phyloP scores from a whole-genome alignment of 352 stramenopile genomes.

The Blastocystis sp. region DNA sequence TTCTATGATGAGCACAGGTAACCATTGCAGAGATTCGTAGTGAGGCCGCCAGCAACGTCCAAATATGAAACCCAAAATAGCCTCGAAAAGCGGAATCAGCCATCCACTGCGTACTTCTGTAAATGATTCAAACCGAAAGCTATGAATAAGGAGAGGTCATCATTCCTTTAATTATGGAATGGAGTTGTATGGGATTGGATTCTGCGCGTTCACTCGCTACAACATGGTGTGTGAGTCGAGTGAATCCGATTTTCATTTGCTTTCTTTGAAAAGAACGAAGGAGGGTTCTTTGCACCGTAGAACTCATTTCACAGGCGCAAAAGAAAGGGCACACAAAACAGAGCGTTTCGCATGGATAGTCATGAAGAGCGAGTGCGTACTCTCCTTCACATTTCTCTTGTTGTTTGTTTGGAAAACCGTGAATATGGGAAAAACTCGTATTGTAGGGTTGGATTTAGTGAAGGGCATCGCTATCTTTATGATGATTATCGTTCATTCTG shows the following conservation, averaged over 20 bases:
- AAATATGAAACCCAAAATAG: neutral
- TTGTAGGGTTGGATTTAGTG: constrained; percentile 61
- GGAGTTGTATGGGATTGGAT: neutral
- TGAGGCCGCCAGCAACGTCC: neutral
- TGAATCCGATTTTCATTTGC: too few species aligned
- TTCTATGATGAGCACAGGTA: constrained; percentile 24
- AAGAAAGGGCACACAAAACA: neutral
- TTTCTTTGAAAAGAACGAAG: neutral
- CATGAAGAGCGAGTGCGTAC: neutral
- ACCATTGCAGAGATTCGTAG: constrained; percentile 35
- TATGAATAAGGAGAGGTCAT: too few species aligned
- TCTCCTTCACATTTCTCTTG: neutral
- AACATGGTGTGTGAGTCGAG: too few species aligned
- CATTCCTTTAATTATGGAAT: neutral
- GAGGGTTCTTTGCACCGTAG: neutral
- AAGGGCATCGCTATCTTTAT: constrained; percentile 67
- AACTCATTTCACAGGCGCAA: neutral
- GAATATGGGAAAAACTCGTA: constrained; percentile 21
- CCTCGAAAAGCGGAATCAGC: neutral
- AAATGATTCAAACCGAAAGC: too few species aligned
- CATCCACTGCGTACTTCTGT: neutral
- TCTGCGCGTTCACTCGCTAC: neutral
- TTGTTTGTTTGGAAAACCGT: neutral
- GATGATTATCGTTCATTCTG: constrained; percentile 68
- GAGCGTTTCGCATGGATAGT: neutral